phyloP scores from a whole-genome alignment of 768 basidiomycete species.

The Mycena galopus region DNA sequence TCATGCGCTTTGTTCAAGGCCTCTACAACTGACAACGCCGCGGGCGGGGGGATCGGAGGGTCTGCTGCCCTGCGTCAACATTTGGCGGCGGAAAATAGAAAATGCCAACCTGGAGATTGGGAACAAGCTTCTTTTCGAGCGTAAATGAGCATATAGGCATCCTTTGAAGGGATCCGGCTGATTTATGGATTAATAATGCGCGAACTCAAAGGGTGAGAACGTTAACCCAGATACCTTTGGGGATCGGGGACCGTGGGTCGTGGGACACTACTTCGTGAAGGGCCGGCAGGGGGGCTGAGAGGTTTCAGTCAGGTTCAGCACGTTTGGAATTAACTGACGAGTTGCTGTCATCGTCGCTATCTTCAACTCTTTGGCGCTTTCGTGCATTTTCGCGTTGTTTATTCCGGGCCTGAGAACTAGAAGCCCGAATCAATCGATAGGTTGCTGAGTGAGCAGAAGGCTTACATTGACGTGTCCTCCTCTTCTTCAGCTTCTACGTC shows the following conservation, averaged over 20 bases:
- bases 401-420: slow-evolving; percentile 41
- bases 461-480: slow-evolving; percentile 40
- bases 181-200: neutral
- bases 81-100: slow-evolving; percentile 27
- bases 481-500: slow-evolving; percentile 43
- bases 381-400: slow-evolving; percentile 55
- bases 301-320: neutral
- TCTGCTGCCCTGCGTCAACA: slow-evolving; percentile 19
- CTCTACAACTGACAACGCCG: slow-evolving; percentile 67
- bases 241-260: neutral
- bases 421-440: slow-evolving; percentile 10
- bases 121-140: slow-evolving; percentile 57
- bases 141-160: slow-evolving; percentile 97
- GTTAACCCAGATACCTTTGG: slow-evolving; percentile 18
- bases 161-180: slow-evolving; percentile 77
- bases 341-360: slow-evolving; percentile 67
- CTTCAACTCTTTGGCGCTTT: slow-evolving; percentile 68
- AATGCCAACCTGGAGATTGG: slow-evolving; percentile 21
- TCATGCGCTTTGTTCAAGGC: slow-evolving; percentile 69
- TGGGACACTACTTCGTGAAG: slow-evolving; percentile 14
- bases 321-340: slow-evolving; percentile 32
- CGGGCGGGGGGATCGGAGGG: slow-evolving; percentile 63
- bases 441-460: neutral
- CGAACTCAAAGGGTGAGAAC: neutral
- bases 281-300: slow-evolving; percentile 4